These are phyloP conservation scores for Fraxinus quadrangulata DNA, from an alignment of 257 asterid genomes.

Conservation along the genomic window DNA sequence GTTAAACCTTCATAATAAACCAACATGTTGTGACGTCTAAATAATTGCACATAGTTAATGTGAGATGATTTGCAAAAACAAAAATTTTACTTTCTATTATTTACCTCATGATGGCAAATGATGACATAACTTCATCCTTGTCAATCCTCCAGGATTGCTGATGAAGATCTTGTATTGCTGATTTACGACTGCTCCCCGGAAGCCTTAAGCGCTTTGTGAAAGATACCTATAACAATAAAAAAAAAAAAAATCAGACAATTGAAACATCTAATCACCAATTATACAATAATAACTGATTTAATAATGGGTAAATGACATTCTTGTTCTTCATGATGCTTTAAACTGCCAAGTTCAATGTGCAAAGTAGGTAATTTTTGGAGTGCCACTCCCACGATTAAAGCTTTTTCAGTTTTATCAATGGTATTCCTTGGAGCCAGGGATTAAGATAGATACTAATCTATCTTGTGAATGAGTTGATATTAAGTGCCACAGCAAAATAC, in stretches of 20 bases:
- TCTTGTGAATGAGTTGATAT: constrained; percentile 16
- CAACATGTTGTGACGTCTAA: constrained; percentile 18
- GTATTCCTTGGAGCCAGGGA: constrained; percentile 11
- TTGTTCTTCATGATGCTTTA: constrained; percentile 8
- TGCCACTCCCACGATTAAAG: background rate
- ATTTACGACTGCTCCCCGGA: constrained; percentile 54
- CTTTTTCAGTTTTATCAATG: constrained; percentile 11
- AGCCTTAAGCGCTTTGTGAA: constrained; percentile 74
- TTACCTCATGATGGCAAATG: constrained; percentile 92
- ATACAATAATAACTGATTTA: constrained; percentile 4
- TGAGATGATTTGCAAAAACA: background rate
- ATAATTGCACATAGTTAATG: constrained; percentile 9
- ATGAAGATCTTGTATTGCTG: constrained; percentile 51
- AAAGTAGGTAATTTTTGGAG: background rate
- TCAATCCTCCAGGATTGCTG: constrained; percentile 82
- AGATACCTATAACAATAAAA: constrained; percentile 64
- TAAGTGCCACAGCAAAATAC: constrained; percentile 40
- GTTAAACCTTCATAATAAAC: constrained; percentile 67
- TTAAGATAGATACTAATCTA: constrained; percentile 22
- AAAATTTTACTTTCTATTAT: constrained; percentile 15
- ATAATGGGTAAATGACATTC: constrained; percentile 4
- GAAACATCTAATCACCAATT: background rate
- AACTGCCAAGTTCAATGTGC: constrained; percentile 12
- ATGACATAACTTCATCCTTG: constrained; percentile 76
- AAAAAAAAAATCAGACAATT: constrained; percentile 2